phyloP scores from a whole-genome alignment of 2,329 filamentous ascomycete species.

The Aspergillus glaucus region DNA sequence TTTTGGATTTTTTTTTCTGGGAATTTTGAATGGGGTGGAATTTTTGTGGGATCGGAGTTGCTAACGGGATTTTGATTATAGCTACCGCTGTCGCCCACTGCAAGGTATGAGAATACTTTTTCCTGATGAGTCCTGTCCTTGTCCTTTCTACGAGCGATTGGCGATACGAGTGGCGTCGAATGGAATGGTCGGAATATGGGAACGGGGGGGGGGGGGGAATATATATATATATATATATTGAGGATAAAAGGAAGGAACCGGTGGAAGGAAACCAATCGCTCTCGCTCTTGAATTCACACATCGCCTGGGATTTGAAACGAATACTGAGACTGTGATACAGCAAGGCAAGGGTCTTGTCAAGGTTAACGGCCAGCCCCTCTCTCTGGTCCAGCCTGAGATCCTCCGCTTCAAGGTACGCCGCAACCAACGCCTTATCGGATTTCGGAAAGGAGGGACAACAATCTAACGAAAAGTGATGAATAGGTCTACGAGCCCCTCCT shows the following conservation, averaged over 20 bases:
- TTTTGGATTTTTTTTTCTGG: constrained; percentile 18
- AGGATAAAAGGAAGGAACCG: neutral
- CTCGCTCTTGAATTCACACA: constrained; percentile 3
- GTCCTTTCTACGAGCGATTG: neutral
- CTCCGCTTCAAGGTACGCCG: constrained; percentile 84
- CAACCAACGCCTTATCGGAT: neutral
- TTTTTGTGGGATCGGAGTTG: constrained; percentile 3
- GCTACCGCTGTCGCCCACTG: constrained; percentile 86
- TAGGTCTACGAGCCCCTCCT: constrained; percentile 98
- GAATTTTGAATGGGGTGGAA: constrained; percentile 5
- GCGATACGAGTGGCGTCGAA: neutral
- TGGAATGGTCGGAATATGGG: constrained; percentile 2
- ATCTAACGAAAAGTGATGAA: constrained; percentile 7
- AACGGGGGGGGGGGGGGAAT: too few species aligned
- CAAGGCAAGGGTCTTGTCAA: constrained; percentile 87
- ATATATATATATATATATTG: too few species aligned
- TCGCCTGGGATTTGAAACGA: constrained; percentile 8
- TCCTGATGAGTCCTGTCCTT: constrained; percentile 1
- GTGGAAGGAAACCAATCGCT: neutral
- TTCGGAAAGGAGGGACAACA: neutral
- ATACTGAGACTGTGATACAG: constrained; percentile 39
- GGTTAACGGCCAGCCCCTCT: constrained; percentile 96
- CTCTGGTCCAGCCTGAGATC: constrained; percentile 91
- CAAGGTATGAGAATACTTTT: constrained; percentile 57
- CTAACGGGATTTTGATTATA: constrained; percentile 33